A percentile compares a stretch with the other conserved stretches of the same genome.
phyloP scores from a whole-genome alignment of 2,329 filamentous ascomycete genomes.

The Karstenula rhodostoma region DNA sequence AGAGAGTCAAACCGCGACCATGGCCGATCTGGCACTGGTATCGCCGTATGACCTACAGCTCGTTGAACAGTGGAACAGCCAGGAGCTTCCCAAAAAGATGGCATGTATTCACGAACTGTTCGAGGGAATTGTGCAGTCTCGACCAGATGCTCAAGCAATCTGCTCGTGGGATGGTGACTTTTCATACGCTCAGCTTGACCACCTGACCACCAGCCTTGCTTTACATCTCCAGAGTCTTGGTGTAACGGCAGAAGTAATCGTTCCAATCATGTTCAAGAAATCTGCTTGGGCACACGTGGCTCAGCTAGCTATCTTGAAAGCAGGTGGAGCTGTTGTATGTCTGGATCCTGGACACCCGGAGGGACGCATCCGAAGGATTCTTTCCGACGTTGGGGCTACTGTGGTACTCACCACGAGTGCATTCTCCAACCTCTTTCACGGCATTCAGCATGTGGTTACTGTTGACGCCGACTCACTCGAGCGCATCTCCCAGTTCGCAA shows the following conservation, averaged over 20 bases:
- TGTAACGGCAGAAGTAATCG: conserved; percentile 14
- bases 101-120: conserved; percentile 16
- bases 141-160: conserved; percentile 21
- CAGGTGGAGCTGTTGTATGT: conserved; percentile 52
- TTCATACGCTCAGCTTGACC: conserved; percentile 25
- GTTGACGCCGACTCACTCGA: conserved; percentile 1
- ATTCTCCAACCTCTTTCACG: not conserved
- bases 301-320: conserved; percentile 52
- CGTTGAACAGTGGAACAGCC: conserved; percentile 14
- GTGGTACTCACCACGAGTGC: conserved; percentile 1
- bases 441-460: not conserved
- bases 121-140: conserved; percentile 1
- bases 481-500: not conserved
- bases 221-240: conserved; percentile 11
- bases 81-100: not conserved
- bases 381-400: not conserved
- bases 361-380: conserved; percentile 24
- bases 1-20: not conserved
- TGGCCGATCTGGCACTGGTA: conserved; percentile 18
- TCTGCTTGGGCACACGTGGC: conserved; percentile 35
- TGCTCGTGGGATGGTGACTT: conserved; percentile 18
- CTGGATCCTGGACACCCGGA: conserved; percentile 21
- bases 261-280: conserved; percentile 27
- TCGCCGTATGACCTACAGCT: conserved; percentile 15
- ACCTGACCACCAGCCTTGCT: conserved; percentile 15